Percentiles rank a stretch among this genome's conserved stretches.
Conservation (phyloP, 2,329 filamentous ascomycete species). For the Xylaria sp. region DNA sequence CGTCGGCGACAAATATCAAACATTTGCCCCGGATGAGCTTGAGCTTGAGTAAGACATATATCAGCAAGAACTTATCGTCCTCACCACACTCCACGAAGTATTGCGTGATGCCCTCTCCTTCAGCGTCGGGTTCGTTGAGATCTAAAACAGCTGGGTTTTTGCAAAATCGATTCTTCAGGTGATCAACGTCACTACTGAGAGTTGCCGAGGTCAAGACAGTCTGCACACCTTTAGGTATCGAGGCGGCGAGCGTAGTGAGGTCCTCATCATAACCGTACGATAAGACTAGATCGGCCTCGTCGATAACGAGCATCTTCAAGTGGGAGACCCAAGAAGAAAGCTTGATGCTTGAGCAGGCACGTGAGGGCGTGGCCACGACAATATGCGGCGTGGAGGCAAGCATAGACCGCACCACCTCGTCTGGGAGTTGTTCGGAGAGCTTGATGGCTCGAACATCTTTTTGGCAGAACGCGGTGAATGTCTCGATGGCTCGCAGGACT, state of each 20-base stretch:
- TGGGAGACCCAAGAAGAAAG: constrained; percentile 76
- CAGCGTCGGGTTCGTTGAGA: constrained; percentile 82
- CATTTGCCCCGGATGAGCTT: constrained; percentile 94
- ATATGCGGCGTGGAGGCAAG: constrained; percentile 89
- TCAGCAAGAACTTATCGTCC: constrained; percentile 94
- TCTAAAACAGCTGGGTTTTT: constrained; percentile 82
- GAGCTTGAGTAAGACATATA: constrained; percentile 95
- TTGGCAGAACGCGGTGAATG: constrained; percentile 83
- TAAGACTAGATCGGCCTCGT: constrained; percentile 93
- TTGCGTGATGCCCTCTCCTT: constrained; percentile 82
- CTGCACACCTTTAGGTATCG: constrained; percentile 86
- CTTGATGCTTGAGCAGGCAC: constrained; percentile 82
- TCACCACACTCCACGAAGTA: constrained; percentile 94
- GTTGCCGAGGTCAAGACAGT: constrained; percentile 95
- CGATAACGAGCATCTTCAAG: constrained; percentile 83
- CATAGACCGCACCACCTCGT: constrained; percentile 86
- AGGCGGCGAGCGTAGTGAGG: constrained; percentile 79
- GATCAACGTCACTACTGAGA: constrained; percentile 86
- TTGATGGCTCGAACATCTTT: constrained; percentile 87
- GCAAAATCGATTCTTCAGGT: constrained; percentile 86
- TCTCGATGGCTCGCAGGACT: constrained; percentile 80
- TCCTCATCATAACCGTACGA: constrained; percentile 96
- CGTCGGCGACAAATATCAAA: constrained; percentile 75
- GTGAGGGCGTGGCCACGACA: constrained; percentile 89
- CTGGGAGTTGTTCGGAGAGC: constrained; percentile 88